These are phyloP conservation scores for Ganoderma boninense DNA, from an alignment of 1,284 basidiomycete genomes.

Conservation along the genomic window DNA sequence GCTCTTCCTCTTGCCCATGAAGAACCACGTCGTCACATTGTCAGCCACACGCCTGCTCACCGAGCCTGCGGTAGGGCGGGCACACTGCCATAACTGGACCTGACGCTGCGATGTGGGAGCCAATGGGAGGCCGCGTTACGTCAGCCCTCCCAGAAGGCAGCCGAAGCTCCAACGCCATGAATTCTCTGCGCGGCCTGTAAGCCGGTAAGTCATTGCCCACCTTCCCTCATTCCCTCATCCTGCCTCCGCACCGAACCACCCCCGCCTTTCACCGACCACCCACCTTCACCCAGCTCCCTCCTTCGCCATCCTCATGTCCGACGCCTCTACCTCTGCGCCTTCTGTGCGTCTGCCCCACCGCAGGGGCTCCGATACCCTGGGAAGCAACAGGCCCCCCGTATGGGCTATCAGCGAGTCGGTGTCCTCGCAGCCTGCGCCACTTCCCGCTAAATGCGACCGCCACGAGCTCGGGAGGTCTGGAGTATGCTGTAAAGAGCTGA, in stretches of 20 bases:
- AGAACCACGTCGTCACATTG: not conserved
- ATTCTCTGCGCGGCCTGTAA: not conserved
- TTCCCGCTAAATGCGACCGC: slow-evolving; percentile 67
- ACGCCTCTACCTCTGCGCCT: slow-evolving; percentile 33
- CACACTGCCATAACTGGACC: not conserved
- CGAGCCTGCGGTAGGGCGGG: not conserved
- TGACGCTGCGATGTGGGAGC: not conserved
- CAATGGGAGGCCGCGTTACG: slow-evolving; percentile 28
- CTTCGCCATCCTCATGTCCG: slow-evolving; percentile 18
- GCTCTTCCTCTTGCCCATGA: not conserved
- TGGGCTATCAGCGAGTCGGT: slow-evolving; percentile 63
- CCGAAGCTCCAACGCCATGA: slow-evolving; percentile 24
- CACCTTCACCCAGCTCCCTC: not conserved
- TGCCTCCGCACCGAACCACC: slow-evolving; percentile 3
- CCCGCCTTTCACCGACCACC: not conserved
- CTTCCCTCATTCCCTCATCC: slow-evolving; percentile 1
- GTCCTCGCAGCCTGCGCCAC: slow-evolving; percentile 50
- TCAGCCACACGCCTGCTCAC: not conserved
- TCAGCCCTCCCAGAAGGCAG: slow-evolving; percentile 14
- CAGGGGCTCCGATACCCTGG: slow-evolving; percentile 30
- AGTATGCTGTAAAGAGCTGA: slow-evolving; percentile 86
- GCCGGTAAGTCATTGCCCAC: not conserved
- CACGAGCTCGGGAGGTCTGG: slow-evolving; percentile 60
- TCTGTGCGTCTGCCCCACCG: slow-evolving; percentile 46
- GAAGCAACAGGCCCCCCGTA: slow-evolving; percentile 56